phyloP scores from a whole-genome alignment of 352 stramenopile species.

The Peronospora farinosa region DNA sequence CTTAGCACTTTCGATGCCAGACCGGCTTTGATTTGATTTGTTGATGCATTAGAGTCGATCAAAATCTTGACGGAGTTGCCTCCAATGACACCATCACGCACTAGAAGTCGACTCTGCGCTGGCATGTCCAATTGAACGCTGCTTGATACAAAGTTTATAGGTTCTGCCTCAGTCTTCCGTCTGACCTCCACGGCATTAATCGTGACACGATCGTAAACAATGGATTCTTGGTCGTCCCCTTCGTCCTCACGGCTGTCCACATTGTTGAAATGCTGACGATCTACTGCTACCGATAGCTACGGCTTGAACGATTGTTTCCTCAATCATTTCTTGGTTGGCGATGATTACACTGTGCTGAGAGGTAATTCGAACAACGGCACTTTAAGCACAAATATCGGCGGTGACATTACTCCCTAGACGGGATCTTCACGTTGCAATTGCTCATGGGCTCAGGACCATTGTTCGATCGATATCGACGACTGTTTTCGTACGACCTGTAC shows the following conservation, averaged over 20 bases:
- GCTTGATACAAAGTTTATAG: neutral
- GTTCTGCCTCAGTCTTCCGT: conserved; percentile 1
- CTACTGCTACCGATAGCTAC: neutral
- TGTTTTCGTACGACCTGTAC: conserved; percentile 14
- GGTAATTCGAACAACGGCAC: conserved; percentile 5
- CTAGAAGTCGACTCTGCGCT: neutral
- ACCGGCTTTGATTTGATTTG: neutral
- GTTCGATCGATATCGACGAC: conserved; percentile 1
- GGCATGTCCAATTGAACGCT: neutral
- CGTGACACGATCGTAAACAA: neutral
- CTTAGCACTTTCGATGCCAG: neutral
- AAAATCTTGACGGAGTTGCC: no score
- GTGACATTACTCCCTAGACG: conserved; percentile 8
- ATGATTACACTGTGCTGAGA: conserved; percentile 3
- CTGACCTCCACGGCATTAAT: neutral
- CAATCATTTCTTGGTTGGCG: conserved; percentile 1
- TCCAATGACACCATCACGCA: neutral
- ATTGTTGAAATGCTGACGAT: conserved; percentile 4
- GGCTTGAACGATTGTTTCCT: conserved; percentile 1
- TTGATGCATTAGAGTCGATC: neutral
- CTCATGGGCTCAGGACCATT: conserved; percentile 13
- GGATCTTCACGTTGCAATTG: conserved; percentile 8
- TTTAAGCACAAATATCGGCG: conserved; percentile 14
- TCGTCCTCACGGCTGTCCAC: neutral
- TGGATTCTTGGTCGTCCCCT: neutral